Evolutionary conservation across 345 rosid species (phyloP).

Genomic region (Linum lewisii): DNA sequence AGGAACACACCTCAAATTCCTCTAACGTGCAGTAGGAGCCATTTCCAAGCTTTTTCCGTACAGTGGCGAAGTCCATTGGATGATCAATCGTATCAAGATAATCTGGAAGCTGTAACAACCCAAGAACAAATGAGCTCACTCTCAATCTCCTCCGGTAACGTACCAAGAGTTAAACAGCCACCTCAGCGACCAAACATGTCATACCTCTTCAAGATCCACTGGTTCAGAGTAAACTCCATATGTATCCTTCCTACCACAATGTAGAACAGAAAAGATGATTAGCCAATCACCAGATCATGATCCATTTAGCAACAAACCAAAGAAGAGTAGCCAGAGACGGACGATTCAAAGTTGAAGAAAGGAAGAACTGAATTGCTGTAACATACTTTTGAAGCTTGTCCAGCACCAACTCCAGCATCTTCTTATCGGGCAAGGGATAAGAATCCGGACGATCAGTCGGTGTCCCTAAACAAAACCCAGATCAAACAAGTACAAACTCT

Average conservation of each 20-base stretch:
- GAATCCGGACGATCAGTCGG: constrained; percentile 23
- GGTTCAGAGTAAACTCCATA: constrained; percentile 95
- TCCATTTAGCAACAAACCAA: background rate
- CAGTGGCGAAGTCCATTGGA: constrained; percentile 83
- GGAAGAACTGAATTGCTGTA: background rate
- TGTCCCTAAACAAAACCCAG: constrained; percentile 37
- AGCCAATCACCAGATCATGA: background rate
- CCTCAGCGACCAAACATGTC: constrained; percentile 7
- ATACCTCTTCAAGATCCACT: constrained; percentile 90
- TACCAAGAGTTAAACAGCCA: background rate
- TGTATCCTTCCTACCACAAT: constrained; percentile 74
- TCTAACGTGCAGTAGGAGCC: constrained; percentile 58
- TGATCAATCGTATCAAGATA: constrained; percentile 65
- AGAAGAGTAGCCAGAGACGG: background rate
- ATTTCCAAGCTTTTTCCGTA: constrained; percentile 66
- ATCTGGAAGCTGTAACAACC: constrained; percentile 61
- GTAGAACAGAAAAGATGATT: constrained; percentile 13
- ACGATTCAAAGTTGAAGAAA: constrained; percentile 12
- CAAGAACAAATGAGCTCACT: background rate
- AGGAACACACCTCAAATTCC: constrained; percentile 58
- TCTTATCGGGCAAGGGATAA: constrained; percentile 69
- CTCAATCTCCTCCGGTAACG: background rate
- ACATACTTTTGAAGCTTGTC: constrained; percentile 91
- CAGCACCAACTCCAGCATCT: constrained; percentile 65
- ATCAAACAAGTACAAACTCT: background rate